A percentile compares a stretch with the other conserved stretches of the same genome.
Evolutionary conservation across 2,329 filamentous ascomycete genomes (phyloP).

Genomic region (Trichoderma asperellum): DNA sequence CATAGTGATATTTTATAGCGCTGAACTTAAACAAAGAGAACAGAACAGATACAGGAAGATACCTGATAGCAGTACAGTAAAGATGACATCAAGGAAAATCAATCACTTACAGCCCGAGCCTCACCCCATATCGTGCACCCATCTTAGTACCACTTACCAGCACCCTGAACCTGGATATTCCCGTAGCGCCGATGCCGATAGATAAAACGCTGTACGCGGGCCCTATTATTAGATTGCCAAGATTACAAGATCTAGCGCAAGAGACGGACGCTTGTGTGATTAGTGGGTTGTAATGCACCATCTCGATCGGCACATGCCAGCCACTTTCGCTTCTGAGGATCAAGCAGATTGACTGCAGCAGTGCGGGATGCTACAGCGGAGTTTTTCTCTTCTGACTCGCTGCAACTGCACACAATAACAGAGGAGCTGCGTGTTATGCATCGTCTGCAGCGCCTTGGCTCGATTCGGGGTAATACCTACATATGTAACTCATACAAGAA

Average conservation of each 20-base stretch:
- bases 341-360: background rate
- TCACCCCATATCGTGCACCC: background rate
- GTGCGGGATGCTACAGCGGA: background rate
- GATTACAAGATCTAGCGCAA: background rate
- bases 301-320: slow-evolving; percentile 10
- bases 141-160: background rate
- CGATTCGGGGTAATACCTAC: background rate
- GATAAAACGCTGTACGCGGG: background rate
- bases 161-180: background rate
- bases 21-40: background rate
- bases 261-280: slow-evolving; percentile 17
- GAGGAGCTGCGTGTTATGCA: background rate
- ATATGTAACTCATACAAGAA: background rate
- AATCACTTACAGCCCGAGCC: background rate
- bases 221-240: background rate
- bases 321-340: background rate
- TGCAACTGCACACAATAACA: background rate
- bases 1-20: background rate
- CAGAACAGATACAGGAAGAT: background rate
- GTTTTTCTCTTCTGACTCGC: background rate
- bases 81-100: background rate
- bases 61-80: background rate
- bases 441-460: background rate
- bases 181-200: background rate
- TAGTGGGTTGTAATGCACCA: slow-evolving; percentile 20